A percentile compares a stretch with the other conserved stretches of the same genome.
Conservation (phyloP, 305 asterid genomes). For the Coffea humblotiana region DNA sequence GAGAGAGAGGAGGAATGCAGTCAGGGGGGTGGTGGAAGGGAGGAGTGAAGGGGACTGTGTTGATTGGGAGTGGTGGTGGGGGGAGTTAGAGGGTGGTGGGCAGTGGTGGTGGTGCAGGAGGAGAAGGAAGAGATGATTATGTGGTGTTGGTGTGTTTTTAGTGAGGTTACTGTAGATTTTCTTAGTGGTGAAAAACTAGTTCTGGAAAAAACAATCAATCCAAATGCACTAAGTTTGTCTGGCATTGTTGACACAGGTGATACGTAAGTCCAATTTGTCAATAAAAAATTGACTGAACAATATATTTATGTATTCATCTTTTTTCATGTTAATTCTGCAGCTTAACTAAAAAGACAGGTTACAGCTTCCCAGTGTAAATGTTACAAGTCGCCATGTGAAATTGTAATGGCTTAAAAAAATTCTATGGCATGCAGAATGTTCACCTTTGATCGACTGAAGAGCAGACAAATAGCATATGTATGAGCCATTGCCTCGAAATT, state of each 20-base stretch:
- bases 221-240: background rate
- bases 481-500: slow-evolving; percentile 54
- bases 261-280: background rate
- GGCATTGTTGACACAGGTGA: background rate
- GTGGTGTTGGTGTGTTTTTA: no score
- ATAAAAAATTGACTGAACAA: background rate
- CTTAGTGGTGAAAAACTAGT: no score
- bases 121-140: no score
- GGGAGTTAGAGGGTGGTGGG: no score
- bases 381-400: background rate
- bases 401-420: background rate
- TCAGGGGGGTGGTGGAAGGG: no score
- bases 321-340: background rate
- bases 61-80: no score
- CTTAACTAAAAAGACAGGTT: background rate
- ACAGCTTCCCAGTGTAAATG: background rate
- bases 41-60: no score
- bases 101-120: no score
- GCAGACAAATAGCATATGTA: slow-evolving; percentile 41
- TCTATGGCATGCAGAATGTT: background rate
- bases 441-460: slow-evolving; percentile 53
- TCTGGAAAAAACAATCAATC: no score
- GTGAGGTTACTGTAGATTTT: no score
- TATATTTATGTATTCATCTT: background rate
- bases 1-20: no score